phyloP scores from a whole-genome alignment of 306 rosid species.

The Begonia loranthoides region DNA sequence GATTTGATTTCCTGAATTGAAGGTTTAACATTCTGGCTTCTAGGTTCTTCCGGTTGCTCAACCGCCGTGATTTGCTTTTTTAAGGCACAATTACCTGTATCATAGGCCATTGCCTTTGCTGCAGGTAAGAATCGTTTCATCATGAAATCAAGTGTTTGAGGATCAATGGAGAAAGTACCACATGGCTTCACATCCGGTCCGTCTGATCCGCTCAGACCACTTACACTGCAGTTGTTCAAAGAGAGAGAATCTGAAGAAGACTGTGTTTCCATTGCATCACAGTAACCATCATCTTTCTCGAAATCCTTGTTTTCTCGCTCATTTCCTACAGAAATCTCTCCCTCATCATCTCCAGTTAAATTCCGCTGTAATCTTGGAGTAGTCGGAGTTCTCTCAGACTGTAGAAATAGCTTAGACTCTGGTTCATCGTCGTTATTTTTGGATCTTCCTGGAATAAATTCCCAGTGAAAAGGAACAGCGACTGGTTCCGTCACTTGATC shows the following conservation, averaged over 20 bases:
- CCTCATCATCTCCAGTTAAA: too few relatives aligned
- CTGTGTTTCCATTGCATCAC: conserved; percentile 59
- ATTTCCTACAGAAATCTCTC: too few relatives aligned
- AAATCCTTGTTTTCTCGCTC: conserved; percentile 19
- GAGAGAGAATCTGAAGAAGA: conserved; percentile 51
- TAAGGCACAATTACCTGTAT: conserved; percentile 46
- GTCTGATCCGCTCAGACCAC: conserved; percentile 53
- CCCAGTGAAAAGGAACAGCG: conserved; percentile 93
- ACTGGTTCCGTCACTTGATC: conserved; percentile 67
- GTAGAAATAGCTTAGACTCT: conserved; percentile 15
- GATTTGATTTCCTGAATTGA: conserved; percentile 20
- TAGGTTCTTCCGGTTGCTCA: conserved; percentile 39
- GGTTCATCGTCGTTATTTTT: conserved; percentile 30
- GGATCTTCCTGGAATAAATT: conserved; percentile 66
- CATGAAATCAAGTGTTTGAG: conserved; percentile 77
- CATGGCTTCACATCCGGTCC: conserved; percentile 26
- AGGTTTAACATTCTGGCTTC: conserved; percentile 26
- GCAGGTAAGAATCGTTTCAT: conserved; percentile 92
- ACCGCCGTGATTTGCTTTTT: conserved; percentile 30
- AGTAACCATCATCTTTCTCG: conserved; percentile 31
- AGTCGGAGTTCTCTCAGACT: conserved; percentile 11
- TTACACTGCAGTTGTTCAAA: conserved; percentile 56
- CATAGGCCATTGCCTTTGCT: conserved; percentile 84
- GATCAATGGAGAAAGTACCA: conserved; percentile 44
- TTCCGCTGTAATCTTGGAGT: conserved; percentile 24